These are phyloP conservation scores for Lactuca sativa DNA, from an alignment of 129 eudicot genomes.

Conservation along the genomic window DNA sequence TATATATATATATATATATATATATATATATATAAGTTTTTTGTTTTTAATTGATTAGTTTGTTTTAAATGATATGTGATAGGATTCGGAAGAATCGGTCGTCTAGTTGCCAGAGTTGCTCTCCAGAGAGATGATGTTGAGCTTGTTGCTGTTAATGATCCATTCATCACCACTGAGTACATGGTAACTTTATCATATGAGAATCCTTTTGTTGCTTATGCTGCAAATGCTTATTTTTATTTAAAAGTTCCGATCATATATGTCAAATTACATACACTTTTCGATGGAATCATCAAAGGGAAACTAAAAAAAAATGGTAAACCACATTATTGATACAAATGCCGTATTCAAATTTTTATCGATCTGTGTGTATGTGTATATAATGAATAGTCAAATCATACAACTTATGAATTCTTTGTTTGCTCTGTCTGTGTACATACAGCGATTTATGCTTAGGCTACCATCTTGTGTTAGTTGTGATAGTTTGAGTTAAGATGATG, in stretches of 20 bases:
- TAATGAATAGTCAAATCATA: neutral
- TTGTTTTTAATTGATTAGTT: neutral
- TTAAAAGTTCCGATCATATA: constrained; percentile 4
- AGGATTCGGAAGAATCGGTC: constrained; percentile 93
- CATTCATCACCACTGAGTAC: constrained; percentile 80
- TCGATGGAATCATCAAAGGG: neutral
- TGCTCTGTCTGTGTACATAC: neutral
- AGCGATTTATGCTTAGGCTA: too few species aligned
- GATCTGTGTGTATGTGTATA: neutral
- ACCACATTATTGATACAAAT: neutral
- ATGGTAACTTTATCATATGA: constrained; percentile 43
- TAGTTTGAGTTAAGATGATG: too few species aligned
- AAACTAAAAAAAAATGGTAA: neutral
- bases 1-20: constrained; percentile 4
- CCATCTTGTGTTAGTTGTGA: too few species aligned
- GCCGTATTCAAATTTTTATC: neutral
- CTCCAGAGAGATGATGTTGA: constrained; percentile 82
- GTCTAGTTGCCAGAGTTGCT: constrained; percentile 82
- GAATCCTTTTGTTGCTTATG: neutral
- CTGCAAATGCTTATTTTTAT: constrained; percentile 8
- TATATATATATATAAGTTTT: neutral
- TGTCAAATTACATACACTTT: neutral
- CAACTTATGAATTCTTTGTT: neutral
- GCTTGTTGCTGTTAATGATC: constrained; percentile 92
- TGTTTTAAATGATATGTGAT: neutral